Conservation (phyloP, 1,284 basidiomycete genomes). For the Cutaneotrichosporon sp. region DNA sequence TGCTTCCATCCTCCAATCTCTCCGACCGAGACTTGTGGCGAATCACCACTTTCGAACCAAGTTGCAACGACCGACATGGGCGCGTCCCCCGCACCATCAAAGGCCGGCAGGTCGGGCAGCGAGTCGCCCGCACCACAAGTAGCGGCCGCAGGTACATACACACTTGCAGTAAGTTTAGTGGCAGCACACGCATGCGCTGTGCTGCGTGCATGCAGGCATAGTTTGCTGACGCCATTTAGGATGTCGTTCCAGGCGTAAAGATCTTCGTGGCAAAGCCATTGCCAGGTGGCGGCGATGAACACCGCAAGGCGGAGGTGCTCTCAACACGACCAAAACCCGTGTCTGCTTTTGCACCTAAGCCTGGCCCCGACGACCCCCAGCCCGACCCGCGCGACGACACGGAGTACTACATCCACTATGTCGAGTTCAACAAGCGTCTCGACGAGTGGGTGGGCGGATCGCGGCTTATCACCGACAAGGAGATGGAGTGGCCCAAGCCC, state of each 20-base stretch:
- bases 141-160: constrained; percentile 67
- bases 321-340: constrained; percentile 75
- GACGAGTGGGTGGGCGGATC: constrained; percentile 97
- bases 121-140: constrained; percentile 51
- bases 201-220: background rate
- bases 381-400: constrained; percentile 58
- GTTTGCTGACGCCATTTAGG: constrained; percentile 51
- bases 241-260: constrained; percentile 84
- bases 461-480: constrained; percentile 73
- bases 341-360: constrained; percentile 54
- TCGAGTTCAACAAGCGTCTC: constrained; percentile 95
- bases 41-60: background rate
- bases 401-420: constrained; percentile 97
- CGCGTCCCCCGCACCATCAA: constrained; percentile 34
- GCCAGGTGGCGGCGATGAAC: constrained; percentile 67
- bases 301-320: constrained; percentile 86
- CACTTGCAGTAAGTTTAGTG: constrained; percentile 58
- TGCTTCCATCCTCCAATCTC: constrained; percentile 1
- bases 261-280: constrained; percentile 78
- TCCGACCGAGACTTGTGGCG: too few relatives aligned
- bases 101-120: constrained; percentile 26
- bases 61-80: constrained; percentile 35
- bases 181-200: too few relatives aligned
- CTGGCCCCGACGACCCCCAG: constrained; percentile 53
- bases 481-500: constrained; percentile 81